These are phyloP conservation scores for Suillus brevipes DNA, from an alignment of 768 basidiomycete species.

Conservation along the genomic window DNA sequence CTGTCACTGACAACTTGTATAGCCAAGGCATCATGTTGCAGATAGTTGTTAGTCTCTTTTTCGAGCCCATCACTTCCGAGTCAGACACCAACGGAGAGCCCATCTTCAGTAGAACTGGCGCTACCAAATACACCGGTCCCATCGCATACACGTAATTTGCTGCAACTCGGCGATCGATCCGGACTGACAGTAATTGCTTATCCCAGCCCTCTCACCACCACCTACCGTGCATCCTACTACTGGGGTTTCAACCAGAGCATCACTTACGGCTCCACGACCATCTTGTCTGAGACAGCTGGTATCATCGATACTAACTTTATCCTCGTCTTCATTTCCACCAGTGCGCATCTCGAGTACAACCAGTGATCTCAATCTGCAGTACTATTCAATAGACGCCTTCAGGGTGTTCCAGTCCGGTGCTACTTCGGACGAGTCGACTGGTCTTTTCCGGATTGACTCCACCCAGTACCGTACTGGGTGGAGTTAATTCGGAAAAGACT, in stretches of 20 bases:
- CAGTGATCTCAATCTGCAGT: not conserved
- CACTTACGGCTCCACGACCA: not conserved
- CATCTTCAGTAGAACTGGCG: not conserved
- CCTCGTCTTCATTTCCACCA: not conserved
- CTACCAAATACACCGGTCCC: not conserved
- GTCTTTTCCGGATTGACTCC: not conserved
- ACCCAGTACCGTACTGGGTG: not conserved
- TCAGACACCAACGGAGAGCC: not conserved
- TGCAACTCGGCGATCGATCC: not conserved
- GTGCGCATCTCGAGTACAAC: not conserved
- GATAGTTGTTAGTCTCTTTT: conserved; percentile 50
- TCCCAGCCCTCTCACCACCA: not conserved
- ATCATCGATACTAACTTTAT: not conserved
- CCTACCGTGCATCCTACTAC: not conserved
- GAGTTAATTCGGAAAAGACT: not conserved
- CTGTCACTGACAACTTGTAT: conserved; percentile 59
- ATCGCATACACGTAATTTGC: not conserved
- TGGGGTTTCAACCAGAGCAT: not conserved
- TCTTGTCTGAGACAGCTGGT: not conserved
- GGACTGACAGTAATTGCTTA: not conserved
- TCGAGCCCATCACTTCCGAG: conserved; percentile 40
- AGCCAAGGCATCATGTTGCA: conserved; percentile 39
- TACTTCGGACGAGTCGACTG: not conserved
- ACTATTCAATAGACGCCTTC: not conserved
- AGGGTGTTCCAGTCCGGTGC: not conserved